These are phyloP conservation scores for Luzula sylvatica DNA, from an alignment of 176 grass and related monocot species.

Conservation along the genomic window DNA sequence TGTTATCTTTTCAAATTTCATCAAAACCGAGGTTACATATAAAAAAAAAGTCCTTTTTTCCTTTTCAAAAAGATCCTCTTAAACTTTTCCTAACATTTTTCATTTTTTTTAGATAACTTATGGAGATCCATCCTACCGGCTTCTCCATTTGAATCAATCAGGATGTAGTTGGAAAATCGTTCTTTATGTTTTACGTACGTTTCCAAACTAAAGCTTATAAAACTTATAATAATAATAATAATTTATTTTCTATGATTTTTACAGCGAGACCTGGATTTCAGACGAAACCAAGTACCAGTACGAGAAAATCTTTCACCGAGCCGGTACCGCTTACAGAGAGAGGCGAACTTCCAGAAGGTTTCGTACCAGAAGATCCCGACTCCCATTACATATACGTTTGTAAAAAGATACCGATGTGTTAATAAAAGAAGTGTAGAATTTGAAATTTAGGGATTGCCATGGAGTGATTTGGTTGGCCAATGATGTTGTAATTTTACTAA, in stretches of 20 bases:
- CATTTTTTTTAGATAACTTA: conserved; percentile 82
- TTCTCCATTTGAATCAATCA: conserved; percentile 73
- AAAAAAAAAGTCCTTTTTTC: too few relatives aligned
- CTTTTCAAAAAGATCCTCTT: too few relatives aligned
- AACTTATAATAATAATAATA: too few relatives aligned
- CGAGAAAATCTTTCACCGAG: conserved; percentile 53
- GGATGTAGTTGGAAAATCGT: conserved; percentile 70
- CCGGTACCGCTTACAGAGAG: conserved; percentile 69
- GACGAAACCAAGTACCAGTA: conserved; percentile 6
- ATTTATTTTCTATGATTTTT: conserved; percentile 9
- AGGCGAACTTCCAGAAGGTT: conserved; percentile 49
- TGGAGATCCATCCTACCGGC: conserved; percentile 73
- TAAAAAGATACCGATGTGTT: conserved; percentile 32
- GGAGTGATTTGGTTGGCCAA: too few relatives aligned
- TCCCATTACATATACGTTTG: conserved; percentile 94
- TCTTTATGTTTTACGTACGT: conserved; percentile 82
- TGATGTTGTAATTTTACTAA: too few relatives aligned
- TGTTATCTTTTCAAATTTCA: too few relatives aligned
- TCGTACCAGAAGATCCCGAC: conserved; percentile 84
- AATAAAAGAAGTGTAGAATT: too few relatives aligned
- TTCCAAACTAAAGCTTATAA: neutral
- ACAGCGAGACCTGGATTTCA: conserved; percentile 84
- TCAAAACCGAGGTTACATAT: too few relatives aligned
- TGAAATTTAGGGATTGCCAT: too few relatives aligned
- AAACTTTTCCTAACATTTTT: conserved; percentile 13